Evolutionary conservation across 164 flowering plant genomes (phyloP), one percentile per base, ranked within the genome.

Genomic region (Nelumbo lutea): DNA sequence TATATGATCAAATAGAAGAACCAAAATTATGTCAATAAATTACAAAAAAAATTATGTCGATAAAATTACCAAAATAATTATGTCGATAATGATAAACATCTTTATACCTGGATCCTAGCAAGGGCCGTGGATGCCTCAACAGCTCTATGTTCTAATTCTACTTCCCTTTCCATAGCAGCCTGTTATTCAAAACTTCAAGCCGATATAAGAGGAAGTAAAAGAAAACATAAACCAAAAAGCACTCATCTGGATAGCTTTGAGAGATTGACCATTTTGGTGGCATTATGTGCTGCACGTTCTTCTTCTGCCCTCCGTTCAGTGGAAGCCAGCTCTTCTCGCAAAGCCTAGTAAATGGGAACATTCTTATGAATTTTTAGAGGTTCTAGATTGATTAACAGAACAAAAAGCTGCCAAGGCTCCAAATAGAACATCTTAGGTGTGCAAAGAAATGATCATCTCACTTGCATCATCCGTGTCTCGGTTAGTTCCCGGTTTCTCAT

Each of bases 381-480:
- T 77, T 1, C 65, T 11, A 42, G 53, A 13, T 55, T 65, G 64
- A 58, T 53, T 2, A 42, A 72, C 3, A 46, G 58, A 59, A 48
- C 45, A 59, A 61, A 59, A 11, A 70, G 15, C 42, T 13, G 3
- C 9, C 5, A 66, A 48, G 47, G 60, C 14, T 14, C 47, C 62
- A 70, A 74, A 55, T 42, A 46, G 65, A 10, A 43, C 1, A 46
- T 43, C 9, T 41, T 61, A 57, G 41, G 15, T 48, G 42, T 55
- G 47, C 14, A 43, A 38, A 57, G 42, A 43, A 1, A 45, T 3
- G 44, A 51, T 13, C 7, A 59, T 64, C 77, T 72, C 75, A 96
- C 98, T 83, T 96, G 99, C 88, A 89, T 91, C 96, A 96, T 90
- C 72, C 98, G 83, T 61, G 99, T 93, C 78, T 96, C 99, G 53